phyloP scores from a whole-genome alignment of 768 basidiomycete species.

The Phlebiopsis flavidoalba region DNA sequence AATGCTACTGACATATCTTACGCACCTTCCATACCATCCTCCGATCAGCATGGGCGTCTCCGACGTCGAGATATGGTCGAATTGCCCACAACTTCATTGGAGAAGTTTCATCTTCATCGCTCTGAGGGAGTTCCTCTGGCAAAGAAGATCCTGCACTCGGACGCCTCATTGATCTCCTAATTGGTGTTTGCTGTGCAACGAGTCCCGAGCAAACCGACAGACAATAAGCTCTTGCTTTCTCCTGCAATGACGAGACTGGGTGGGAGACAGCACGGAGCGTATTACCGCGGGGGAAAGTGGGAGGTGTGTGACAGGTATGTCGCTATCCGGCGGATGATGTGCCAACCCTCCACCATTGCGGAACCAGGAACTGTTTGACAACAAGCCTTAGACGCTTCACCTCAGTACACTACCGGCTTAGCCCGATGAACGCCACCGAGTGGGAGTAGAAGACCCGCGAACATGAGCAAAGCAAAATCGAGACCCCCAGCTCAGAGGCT shows the following conservation, averaged over 20 bases:
- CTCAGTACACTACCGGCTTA: slow-evolving; percentile 6
- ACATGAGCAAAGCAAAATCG: not conserved
- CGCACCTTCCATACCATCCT: slow-evolving; percentile 19
- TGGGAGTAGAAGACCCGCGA: not conserved
- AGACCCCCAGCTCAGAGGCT: not conserved
- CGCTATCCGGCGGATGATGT: slow-evolving; percentile 15
- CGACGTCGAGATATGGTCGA: slow-evolving; percentile 6
- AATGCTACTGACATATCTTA: slow-evolving; percentile 25
- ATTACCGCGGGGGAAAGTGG: slow-evolving; percentile 46
- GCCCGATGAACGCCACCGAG: slow-evolving; percentile 14
- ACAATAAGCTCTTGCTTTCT: slow-evolving; percentile 44
- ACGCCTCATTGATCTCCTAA: slow-evolving; percentile 48
- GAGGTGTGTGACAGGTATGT: slow-evolving; percentile 33
- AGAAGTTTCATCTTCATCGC: not conserved
- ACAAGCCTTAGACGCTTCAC: slow-evolving; percentile 11
- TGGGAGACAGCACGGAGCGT: too few relatives aligned
- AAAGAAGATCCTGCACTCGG: slow-evolving; percentile 34
- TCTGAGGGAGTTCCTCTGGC: slow-evolving; percentile 12
- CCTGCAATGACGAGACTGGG: too few relatives aligned
- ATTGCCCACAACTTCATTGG: not conserved
- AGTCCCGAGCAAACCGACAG: slow-evolving; percentile 25
- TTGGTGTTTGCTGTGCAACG: slow-evolving; percentile 27
- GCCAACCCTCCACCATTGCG: too few relatives aligned
- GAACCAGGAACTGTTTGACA: too few relatives aligned
- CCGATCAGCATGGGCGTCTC: slow-evolving; percentile 3